phyloP scores from a whole-genome alignment of 139 green algal genomes.

The Picochlorum costavermella region DNA sequence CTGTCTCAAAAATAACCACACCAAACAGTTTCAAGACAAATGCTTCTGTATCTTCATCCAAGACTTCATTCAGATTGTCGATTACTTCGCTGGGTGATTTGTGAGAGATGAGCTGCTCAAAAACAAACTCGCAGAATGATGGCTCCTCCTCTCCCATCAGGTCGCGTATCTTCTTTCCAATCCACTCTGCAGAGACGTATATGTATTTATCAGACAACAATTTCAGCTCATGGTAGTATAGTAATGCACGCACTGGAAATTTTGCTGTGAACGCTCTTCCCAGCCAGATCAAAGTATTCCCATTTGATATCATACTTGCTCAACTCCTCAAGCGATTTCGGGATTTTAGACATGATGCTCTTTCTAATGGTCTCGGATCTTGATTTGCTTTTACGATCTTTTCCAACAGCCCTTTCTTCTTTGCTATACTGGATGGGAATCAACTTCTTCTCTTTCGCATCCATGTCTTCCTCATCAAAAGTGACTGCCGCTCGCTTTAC shows the following conservation, averaged over 20 bases:
- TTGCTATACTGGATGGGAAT: constrained; percentile 56
- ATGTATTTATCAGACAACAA: neutral
- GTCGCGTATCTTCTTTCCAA: constrained; percentile 66
- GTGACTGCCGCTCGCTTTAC: neutral
- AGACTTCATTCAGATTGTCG: constrained; percentile 11
- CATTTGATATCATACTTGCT: constrained; percentile 68
- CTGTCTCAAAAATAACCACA: constrained; percentile 10
- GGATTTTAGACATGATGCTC: constrained; percentile 66
- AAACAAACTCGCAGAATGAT: constrained; percentile 41
- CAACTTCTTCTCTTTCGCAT: constrained; percentile 39
- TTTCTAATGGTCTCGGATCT: constrained; percentile 18
- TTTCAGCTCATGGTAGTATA: neutral
- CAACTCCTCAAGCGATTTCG: constrained; percentile 59
- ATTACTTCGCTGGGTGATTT: constrained; percentile 13
- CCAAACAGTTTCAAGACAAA: constrained; percentile 89
- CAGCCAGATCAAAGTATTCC: constrained; percentile 48
- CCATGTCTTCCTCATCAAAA: constrained; percentile 11
- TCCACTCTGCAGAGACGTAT: constrained; percentile 45
- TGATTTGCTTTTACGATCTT: constrained; percentile 1
- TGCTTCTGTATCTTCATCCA: constrained; percentile 57
- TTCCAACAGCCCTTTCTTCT: constrained; percentile 54
- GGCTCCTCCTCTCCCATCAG: constrained; percentile 59
- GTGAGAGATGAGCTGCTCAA: constrained; percentile 39
- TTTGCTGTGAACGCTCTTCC: constrained; percentile 28
- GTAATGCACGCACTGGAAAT: constrained; percentile 12